These are phyloP conservation scores for Helichrysum umbraculigerum DNA, from an alignment of 129 eudicot genomes.

Conservation along the genomic window DNA sequence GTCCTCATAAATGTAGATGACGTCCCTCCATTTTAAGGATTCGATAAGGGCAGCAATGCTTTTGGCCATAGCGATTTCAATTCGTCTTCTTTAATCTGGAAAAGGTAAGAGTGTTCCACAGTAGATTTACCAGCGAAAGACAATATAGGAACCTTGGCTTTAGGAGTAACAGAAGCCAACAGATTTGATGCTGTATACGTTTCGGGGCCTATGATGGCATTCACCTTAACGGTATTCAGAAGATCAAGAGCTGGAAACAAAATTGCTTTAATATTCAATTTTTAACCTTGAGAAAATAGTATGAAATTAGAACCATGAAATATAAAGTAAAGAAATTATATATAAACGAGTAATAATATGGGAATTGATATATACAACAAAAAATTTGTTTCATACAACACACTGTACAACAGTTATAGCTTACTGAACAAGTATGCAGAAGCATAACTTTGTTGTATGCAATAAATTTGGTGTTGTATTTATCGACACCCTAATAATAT, in stretches of 20 bases:
- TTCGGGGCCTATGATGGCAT: slow-evolving; percentile 34
- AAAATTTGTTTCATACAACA: too few relatives aligned
- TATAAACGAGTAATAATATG: too few relatives aligned
- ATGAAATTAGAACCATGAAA: too few relatives aligned
- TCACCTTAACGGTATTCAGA: slow-evolving; percentile 29
- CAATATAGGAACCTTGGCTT: slow-evolving; percentile 28
- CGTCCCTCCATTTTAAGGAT: slow-evolving; percentile 31
- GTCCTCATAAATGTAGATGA: slow-evolving; percentile 31
- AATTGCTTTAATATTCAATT: too few relatives aligned
- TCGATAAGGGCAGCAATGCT: slow-evolving; percentile 25
- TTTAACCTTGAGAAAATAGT: too few relatives aligned
- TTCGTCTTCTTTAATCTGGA: slow-evolving; percentile 31
- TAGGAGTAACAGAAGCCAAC: background rate
- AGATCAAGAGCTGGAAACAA: slow-evolving; percentile 37
- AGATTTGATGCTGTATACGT: slow-evolving; percentile 11
- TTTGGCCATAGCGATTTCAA: slow-evolving; percentile 19
- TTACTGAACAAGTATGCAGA: too few relatives aligned
- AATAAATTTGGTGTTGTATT: too few relatives aligned
- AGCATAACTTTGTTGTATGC: too few relatives aligned
- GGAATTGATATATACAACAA: too few relatives aligned
- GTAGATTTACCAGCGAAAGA: slow-evolving; percentile 16
- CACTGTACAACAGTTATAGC: too few relatives aligned
- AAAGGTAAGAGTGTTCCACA: slow-evolving; percentile 15
- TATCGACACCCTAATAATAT: too few relatives aligned
- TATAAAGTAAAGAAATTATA: too few relatives aligned